phyloP scores from a whole-genome alignment of 345 rosid genomes.

The Eucalyptus rudis region DNA sequence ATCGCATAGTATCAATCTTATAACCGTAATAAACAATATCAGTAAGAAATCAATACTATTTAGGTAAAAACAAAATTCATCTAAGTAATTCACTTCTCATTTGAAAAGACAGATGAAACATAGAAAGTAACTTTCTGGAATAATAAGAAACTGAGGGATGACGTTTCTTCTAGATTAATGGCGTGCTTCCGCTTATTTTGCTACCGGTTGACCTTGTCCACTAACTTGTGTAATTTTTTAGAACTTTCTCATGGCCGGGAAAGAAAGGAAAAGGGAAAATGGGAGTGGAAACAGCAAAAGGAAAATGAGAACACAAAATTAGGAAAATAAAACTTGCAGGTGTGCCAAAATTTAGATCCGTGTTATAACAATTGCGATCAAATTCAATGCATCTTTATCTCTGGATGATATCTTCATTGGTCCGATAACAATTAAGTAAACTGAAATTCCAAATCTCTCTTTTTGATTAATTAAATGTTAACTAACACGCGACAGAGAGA shows the following conservation, averaged over 20 bases:
- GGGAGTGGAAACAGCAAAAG: neutral
- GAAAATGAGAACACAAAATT: neutral
- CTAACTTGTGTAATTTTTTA: neutral
- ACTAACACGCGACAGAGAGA: neutral
- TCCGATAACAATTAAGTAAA: too few relatives aligned
- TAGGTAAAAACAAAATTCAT: neutral
- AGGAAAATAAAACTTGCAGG: neutral
- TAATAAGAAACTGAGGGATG: neutral
- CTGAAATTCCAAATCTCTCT: neutral
- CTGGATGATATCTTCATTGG: neutral
- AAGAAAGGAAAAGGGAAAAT: neutral
- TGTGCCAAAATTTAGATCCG: neutral
- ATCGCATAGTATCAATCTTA: neutral
- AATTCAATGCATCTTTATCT: neutral
- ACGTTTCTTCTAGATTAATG: neutral
- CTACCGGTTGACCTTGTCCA: neutral
- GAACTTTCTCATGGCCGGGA: neutral
- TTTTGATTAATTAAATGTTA: neutral
- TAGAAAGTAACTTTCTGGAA: neutral
- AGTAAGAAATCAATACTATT: neutral
- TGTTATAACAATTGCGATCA: too few relatives aligned
- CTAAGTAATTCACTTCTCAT: too few relatives aligned
- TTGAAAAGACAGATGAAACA: neutral
- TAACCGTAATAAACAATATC: fast-evolving
- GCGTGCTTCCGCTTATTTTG: neutral